phyloP scores from a whole-genome alignment of 164 flowering plant species.

The Cinnamomum micranthum region DNA sequence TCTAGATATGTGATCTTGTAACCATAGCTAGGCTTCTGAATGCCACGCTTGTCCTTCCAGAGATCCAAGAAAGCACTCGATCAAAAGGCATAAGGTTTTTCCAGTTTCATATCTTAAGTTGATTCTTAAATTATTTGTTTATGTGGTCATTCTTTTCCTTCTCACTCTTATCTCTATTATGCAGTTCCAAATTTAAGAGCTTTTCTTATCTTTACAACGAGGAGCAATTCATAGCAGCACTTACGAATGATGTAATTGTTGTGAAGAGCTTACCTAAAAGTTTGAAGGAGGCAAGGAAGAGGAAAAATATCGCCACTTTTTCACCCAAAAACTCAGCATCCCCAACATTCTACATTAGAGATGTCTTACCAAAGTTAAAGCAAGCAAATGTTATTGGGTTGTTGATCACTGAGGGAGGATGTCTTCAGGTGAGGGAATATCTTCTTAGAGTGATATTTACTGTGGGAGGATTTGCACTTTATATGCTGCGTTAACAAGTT shows the following conservation, averaged over 20 bases:
- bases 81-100: constrained; percentile 89
- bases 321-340: constrained; percentile 64
- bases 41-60: constrained; percentile 97
- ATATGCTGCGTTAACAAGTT: background rate
- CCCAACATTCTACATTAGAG: constrained; percentile 51
- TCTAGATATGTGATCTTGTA: constrained; percentile 96
- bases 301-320: constrained; percentile 57
- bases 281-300: constrained; percentile 62
- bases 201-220: constrained; percentile 92
- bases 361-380: constrained; percentile 65
- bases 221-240: constrained; percentile 78
- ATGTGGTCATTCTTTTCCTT: background rate
- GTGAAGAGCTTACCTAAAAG: constrained; percentile 66
- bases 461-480: background rate
- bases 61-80: constrained; percentile 77
- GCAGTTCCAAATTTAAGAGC: constrained; percentile 82
- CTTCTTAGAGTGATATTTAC: background rate
- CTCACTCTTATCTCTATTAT: constrained; percentile 7
- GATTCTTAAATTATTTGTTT: background rate
- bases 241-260: constrained; percentile 65
- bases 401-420: constrained; percentile 66
- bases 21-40: constrained; percentile 89
- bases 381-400: constrained; percentile 68
- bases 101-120: background rate
- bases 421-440: constrained; percentile 64